Base-by-base conservation (phyloP, 2,329 filamentous ascomycete species). In the Penicillium sp. region DNA sequence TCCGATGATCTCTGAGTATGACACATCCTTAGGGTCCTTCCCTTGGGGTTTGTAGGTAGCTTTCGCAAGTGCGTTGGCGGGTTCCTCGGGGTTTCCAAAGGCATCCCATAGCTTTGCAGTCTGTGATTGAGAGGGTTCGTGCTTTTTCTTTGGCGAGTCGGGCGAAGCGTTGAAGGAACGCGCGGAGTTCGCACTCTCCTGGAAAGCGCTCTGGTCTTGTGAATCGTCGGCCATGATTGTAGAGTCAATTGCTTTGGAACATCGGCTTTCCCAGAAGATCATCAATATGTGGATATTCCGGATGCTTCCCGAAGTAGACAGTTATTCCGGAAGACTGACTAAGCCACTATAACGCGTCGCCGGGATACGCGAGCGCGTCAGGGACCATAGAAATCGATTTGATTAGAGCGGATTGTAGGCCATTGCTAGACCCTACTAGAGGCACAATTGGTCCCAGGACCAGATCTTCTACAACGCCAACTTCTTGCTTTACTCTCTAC, bases 1-100 rank as follows among this genome's bases (percentile, higher is more conserved):
- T 68, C 70, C 72, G 61, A 71, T 62, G 43, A 72, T 68, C 50
- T 78, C 73, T 42, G 69, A 68, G 61, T 79, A 67, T 40, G 76
- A 68, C 31, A 73, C 57, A 56, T 76, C 72, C 52, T 74, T 70
- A n/a, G 72, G 63, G 49, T 72, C 71, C 54, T 81, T 89, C 75
- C 78, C 88, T 9, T 81, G 80, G 73, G 78, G 87, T 76, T 84
- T 81, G 58, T 79, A 77, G 13, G 78, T 81, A 16, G 82, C 82
- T 52, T 81, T 81, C 1, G 84, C 78, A 69, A 86, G 70, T 50
- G 78, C 68, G 65, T 84, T 84, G 39, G 79, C 78, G 45, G 77
- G 81, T 54, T 82, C 75, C 55, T 75, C 71, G 10, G 76, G 75
- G 55, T 74, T 75, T 31, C 76, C 75, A 56, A 78, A 77, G 29